Evolutionary conservation across 2,329 filamentous ascomycete genomes (phyloP), one percentile per base, ranked within the genome.

Genomic region (Immersiporthe knoxdaviesiana): DNA sequence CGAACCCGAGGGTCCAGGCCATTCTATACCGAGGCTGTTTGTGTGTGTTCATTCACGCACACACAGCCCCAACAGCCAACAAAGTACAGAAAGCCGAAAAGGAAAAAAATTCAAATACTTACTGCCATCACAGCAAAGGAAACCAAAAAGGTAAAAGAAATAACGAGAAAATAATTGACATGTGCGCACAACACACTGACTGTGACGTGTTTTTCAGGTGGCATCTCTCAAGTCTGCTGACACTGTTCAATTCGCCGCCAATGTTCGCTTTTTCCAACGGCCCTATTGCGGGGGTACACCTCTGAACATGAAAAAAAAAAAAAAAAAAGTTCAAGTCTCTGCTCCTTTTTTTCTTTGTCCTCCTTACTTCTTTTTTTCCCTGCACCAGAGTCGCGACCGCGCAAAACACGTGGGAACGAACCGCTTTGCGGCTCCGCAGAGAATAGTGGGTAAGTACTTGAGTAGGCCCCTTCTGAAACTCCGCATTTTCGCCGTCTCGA

Each of bases 211-310:
- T 6, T 30, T 24, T 24, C 50, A 54, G 18, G 18, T 18, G 41
- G 41, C 16, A 18, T 18, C 35, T 35, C 7, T 18, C 41, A 3
- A 21, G 44, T 21, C 18, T 47, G 18, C 44, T 47, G 44, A 47
- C 21, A n/a, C n/a, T 47, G 0, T 18, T 47, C 12, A 27, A 30
- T 35, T n/a, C n/a, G n/a, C n/a, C 61, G 41, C 27, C 61, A 63
- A 63, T 63, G 61, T 41, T 63, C 61, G 61, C 41, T 50, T 50
- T 63, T 44, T 35, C 61, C 41, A 50, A 63, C 61, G 61, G 61
- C 39, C 61, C 61, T 63, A 47, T 63, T 63, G 61, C 41, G 61
- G 61, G 61, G n/a, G n/a, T n/a, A n/a, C 30, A 44, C 56, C 21
- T 37, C 10, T 4, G 41, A 21, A 35, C 8, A 11, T 2, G 21